phyloP scores from a whole-genome alignment of 2,329 filamentous ascomycete genomes.

The Fusarium pininemorale region DNA sequence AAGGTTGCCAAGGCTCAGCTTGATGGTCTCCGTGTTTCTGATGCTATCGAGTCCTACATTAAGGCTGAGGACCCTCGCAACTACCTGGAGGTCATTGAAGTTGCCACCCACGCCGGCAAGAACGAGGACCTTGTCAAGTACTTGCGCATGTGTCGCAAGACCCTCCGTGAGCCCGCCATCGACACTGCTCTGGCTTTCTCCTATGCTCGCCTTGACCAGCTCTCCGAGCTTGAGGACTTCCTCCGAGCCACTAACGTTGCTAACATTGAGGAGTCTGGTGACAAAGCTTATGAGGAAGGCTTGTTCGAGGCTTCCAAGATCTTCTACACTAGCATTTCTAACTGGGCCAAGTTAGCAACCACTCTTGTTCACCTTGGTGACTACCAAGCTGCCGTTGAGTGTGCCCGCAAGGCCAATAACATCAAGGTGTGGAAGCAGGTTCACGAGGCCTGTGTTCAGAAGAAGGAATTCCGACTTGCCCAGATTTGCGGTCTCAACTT shows the following conservation, averaged over 20 bases:
- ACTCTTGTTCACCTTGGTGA: conserved; percentile 97
- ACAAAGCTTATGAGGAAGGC: conserved; percentile 96
- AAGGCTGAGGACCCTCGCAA: conserved; percentile 93
- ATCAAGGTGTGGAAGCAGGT: conserved; percentile 99
- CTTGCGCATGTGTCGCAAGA: conserved; percentile 97
- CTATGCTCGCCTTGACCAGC: conserved; percentile 90
- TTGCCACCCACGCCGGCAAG: conserved; percentile 93
- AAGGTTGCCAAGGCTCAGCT: conserved; percentile 98
- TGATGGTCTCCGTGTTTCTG: conserved; percentile 90
- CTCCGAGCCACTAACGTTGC: conserved; percentile 92
- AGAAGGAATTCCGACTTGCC: conserved; percentile 98
- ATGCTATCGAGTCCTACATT: conserved; percentile 97
- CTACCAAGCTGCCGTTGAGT: conserved; percentile 97
- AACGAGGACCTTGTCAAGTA: conserved; percentile 98
- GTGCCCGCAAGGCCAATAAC: conserved; percentile 97
- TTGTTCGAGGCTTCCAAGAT: conserved; percentile 98
- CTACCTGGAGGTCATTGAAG: conserved; percentile 95
- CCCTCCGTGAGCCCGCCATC: conserved; percentile 89
- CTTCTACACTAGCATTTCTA: conserved; percentile 97
- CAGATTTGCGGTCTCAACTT: conserved; percentile 99
- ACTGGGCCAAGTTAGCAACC: conserved; percentile 98
- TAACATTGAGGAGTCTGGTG: conserved; percentile 94
- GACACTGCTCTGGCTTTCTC: conserved; percentile 95
- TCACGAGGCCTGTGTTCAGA: conserved; percentile 92
- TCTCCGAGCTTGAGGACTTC: conserved; percentile 96